Base-by-base conservation (phyloP, 129 eudicot genomes). In the Flaveria bidentis region DNA sequence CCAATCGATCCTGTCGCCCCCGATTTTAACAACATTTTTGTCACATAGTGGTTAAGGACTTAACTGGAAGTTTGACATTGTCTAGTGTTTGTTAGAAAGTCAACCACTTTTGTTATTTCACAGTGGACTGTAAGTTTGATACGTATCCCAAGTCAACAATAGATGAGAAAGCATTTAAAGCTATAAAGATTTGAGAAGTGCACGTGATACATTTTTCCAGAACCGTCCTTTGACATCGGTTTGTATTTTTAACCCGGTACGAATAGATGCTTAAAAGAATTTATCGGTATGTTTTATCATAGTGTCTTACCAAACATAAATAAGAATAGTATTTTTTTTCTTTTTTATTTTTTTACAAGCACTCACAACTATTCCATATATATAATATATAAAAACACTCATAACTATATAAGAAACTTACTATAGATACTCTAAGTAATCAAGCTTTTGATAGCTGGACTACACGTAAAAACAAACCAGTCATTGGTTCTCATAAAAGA, bases 151-250 rank as follows among this genome's bases (percentile, higher is more conserved):
- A 72, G 73, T 53, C 68, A 79, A 72, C 28, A 36, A 8, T 50
- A 71, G 82, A 78, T 71, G 64, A 78, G 65, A 71, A 51, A 36
- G 67, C 72, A 60, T 78, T 71, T 10, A 26, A 63, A 46, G 79
- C 47, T 9, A n/a, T 39, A 16, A 65, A 9, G 44, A 28, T 15
- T 65, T 15, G n/a, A 16, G 9, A 33, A 7, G 0, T 36, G 47
- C 69, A 64, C 47, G 69, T 64, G 69, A 30, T 64, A 36, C 47
- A 64, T 6, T 39, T 39, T 64, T 30, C 69, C 33, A 64, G 47
- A 64, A 64, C 47, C 47, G 13, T 33, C 23, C 33, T 1, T 15
- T 25, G 47, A 64, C 45, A 26, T 20, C 20, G 46, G 23, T 64
- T 33, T 36, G 68, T 36, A 36, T 39, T 56, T 14, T 36, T 0